Conservation (phyloP, 805 yeast genomes). For the Isabelozyma pseudorhagii region DNA sequence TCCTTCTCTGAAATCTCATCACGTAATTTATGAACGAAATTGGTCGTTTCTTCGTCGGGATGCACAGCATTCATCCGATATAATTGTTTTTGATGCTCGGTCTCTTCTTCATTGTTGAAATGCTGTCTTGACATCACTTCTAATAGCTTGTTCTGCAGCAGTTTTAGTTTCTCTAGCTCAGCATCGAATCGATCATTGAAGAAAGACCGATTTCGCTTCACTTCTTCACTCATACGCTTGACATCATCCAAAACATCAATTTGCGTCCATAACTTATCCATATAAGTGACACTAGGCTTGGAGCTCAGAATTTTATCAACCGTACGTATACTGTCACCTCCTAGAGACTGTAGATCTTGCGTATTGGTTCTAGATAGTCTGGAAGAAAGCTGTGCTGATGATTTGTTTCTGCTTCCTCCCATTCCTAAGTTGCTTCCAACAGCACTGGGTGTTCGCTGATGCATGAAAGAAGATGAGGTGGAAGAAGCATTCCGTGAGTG, state of each 20-base stretch:
- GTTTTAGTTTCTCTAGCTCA: constrained; percentile 51
- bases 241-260: constrained; percentile 84
- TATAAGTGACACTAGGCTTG: constrained; percentile 59
- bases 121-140: constrained; percentile 32
- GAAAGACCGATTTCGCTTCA: constrained; percentile 41
- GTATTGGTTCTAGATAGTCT: neutral
- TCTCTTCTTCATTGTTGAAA: constrained; percentile 10
- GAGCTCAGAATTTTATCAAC: constrained; percentile 53
- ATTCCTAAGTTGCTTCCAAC: neutral
- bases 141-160: constrained; percentile 46
- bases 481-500: neutral
- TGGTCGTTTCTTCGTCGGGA: constrained; percentile 11
- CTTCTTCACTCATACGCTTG: constrained; percentile 50
- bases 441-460: neutral
- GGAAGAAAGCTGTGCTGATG: neutral
- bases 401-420: neutral
- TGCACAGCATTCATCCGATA: neutral
- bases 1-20: constrained; percentile 20
- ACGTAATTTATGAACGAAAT: constrained; percentile 18
- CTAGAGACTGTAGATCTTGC: neutral
- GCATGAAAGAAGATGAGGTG: neutral
- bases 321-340: constrained; percentile 12
- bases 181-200: constrained; percentile 50
- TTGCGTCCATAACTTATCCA: constrained; percentile 83
- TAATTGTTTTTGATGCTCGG: constrained; percentile 1